Evolutionary conservation across 2,329 filamentous ascomycete genomes (phyloP).

Genomic region (Calonectria fujianensis): DNA sequence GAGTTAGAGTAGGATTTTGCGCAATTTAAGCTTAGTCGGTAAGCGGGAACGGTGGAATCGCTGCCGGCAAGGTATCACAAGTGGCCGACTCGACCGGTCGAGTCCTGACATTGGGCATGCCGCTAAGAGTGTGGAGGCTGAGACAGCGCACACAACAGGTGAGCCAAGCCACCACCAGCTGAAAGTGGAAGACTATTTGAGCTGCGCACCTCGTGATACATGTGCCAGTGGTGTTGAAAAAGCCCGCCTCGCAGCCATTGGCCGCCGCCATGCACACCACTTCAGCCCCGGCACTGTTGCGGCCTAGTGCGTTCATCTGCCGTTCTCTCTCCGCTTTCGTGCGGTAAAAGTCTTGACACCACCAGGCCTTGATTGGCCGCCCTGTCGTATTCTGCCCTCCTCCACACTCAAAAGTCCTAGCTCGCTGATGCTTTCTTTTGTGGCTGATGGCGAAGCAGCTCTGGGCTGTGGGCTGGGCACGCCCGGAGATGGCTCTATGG

Average conservation of each 20-base stretch:
- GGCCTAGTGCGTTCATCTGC: constrained; percentile 19
- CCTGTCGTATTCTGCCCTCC: constrained; percentile 17
- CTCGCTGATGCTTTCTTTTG: neutral
- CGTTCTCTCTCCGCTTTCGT: constrained; percentile 22
- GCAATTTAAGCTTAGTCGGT: constrained; percentile 12
- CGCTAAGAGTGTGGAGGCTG: neutral
- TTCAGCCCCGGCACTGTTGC: constrained; percentile 21
- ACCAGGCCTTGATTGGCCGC: constrained; percentile 18
- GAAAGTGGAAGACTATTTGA: neutral
- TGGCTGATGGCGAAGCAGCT: constrained; percentile 36
- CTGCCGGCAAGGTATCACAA: neutral
- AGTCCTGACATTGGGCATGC: neutral
- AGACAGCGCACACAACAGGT: neutral
- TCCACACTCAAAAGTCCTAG: neutral
- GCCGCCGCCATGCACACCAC: neutral
- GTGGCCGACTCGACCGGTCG: neutral
- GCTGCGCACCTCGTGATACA: constrained; percentile 26
- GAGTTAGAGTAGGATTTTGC: neutral
- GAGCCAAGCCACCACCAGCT: constrained; percentile 30
- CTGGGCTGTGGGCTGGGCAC: constrained; percentile 29
- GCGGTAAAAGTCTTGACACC: constrained; percentile 5
- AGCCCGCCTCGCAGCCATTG: constrained; percentile 4
- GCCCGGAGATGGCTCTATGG: neutral
- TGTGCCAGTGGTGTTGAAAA: neutral
- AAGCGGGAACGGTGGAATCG: too few relatives aligned